phyloP scores from a whole-genome alignment of 225 moss, liverwort and hornwort genomes.

The Climacium dendroides region DNA sequence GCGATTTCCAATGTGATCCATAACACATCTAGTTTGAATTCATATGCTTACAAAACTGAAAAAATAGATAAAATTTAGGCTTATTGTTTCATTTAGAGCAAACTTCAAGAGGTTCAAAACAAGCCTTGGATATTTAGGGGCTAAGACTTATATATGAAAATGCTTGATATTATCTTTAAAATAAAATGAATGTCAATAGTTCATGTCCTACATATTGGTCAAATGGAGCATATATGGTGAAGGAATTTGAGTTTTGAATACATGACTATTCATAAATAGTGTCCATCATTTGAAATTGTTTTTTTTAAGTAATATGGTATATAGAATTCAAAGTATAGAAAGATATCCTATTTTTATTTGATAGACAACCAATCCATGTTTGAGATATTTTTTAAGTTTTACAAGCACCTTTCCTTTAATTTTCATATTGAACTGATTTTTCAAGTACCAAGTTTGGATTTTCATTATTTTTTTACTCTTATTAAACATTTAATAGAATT shows the following conservation, averaged over 20 bases:
- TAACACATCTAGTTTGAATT: neutral
- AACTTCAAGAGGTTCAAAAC: neutral
- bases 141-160: neutral
- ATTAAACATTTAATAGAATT: no score
- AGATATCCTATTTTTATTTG: neutral
- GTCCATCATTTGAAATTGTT: rapidly evolving
- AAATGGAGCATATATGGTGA: neutral
- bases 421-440: no score
- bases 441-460: no score
- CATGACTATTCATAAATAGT: rapidly evolving
- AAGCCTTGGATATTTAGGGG: rapidly evolving
- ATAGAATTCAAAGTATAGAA: neutral
- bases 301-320: neutral
- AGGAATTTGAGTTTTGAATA: neutral
- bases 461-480: no score
- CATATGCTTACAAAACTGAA: rapidly evolving
- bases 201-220: rapidly evolving
- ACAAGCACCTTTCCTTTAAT: no score
- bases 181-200: neutral
- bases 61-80: neutral
- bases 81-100: neutral
- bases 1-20: neutral
- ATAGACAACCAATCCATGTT: constrained; percentile 4
- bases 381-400: no score
- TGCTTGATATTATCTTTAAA: neutral